Evolutionary conservation across 208 protist species (phyloP).

Genomic region (Polymyxa betae): DNA sequence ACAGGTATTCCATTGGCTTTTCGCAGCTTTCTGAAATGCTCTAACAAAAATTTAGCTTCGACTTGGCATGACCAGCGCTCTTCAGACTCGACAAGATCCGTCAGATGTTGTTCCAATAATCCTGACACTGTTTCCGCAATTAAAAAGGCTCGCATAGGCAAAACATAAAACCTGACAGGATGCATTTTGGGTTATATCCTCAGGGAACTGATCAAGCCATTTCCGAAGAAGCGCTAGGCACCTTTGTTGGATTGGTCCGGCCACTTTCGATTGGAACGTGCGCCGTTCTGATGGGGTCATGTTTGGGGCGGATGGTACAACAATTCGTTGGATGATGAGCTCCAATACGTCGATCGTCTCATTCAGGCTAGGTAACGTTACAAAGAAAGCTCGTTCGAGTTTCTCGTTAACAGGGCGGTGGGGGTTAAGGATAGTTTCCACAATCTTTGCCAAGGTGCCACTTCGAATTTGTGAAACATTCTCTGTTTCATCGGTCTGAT

Average conservation of each 20-base stretch:
- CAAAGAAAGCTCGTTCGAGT: neutral
- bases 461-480: neutral
- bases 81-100: neutral
- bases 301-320: neutral
- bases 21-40: too few species aligned
- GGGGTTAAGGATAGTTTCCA: neutral
- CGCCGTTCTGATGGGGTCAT: conserved; percentile 2
- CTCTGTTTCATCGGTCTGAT: neutral
- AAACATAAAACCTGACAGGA: neutral
- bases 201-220: conserved; percentile 21
- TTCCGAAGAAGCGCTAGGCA: neutral
- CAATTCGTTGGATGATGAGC: neutral
- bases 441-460: neutral
- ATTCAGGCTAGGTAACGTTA: neutral
- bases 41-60: too few species aligned
- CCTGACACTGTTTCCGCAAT: too few species aligned
- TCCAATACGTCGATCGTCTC: neutral
- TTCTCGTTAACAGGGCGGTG: neutral
- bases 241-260: neutral
- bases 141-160: neutral
- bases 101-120: conserved; percentile 41
- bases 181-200: neutral
- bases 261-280: neutral
- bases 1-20: too few species aligned
- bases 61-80: too few species aligned